Percentiles rank a stretch among this genome's conserved stretches.
Conservation (phyloP, 2,329 filamentous ascomycete species). For the Torrubiella hemipterigena region DNA sequence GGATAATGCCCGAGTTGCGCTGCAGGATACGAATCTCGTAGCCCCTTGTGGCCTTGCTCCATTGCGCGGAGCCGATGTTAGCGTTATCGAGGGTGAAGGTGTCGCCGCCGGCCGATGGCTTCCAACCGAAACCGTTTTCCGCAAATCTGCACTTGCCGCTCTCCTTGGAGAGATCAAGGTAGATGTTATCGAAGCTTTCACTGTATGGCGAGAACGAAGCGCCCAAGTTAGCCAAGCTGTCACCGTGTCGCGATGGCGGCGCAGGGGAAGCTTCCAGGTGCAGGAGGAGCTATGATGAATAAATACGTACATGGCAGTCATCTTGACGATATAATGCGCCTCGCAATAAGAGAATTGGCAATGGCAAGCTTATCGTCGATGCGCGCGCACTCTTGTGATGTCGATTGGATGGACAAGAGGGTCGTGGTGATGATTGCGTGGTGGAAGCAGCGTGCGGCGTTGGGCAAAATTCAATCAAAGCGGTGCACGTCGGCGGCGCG, state of each 20-base stretch:
- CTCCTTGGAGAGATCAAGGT: constrained; percentile 88
- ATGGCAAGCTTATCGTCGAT: too few species aligned
- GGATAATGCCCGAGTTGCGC: constrained; percentile 73
- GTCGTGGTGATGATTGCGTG: too few species aligned
- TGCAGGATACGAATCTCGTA: constrained; percentile 89
- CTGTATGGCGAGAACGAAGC: constrained; percentile 25
- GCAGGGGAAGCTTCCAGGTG: too few species aligned
- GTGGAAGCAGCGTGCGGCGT: too few species aligned
- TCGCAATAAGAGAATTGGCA: neutral
- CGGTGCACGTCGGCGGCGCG: too few species aligned
- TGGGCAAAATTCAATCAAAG: too few species aligned
- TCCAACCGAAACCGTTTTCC: constrained; percentile 92
- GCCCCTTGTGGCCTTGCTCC: constrained; percentile 86
- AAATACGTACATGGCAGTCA: constrained; percentile 29
- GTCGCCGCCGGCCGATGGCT: constrained; percentile 73
- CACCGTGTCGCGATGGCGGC: too few species aligned
- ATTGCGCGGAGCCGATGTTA: constrained; percentile 80
- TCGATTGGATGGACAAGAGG: too few species aligned
- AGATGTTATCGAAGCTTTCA: constrained; percentile 96
- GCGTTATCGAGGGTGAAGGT: constrained; percentile 85
- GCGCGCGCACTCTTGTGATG: too few species aligned
- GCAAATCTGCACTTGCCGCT: constrained; percentile 89
- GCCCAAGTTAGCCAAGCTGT: too few species aligned
- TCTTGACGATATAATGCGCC: constrained; percentile 10
- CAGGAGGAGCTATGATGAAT: too few species aligned